Percentiles rank a stretch among this genome's conserved stretches.
These are phyloP conservation scores for Cinnamomum chago DNA, from an alignment of 164 flowering plant species.

Conservation along the genomic window DNA sequence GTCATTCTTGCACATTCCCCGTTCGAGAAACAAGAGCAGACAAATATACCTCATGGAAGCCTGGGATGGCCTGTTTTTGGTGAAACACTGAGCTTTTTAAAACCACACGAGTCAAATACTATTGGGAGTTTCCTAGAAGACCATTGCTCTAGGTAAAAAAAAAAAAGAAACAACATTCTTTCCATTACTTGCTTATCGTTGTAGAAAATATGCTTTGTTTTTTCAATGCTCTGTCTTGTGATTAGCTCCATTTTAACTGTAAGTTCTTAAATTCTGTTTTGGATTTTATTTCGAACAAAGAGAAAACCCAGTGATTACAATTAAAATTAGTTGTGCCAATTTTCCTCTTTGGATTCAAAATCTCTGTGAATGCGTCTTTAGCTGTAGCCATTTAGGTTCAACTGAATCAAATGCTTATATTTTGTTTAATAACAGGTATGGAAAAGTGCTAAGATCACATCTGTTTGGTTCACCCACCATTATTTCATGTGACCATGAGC, in stretches of 20 bases:
- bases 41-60: slow-evolving; percentile 50
- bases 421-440: slow-evolving; percentile 41
- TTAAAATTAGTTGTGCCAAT: background rate
- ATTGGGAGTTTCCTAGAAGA: slow-evolving; percentile 52
- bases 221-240: background rate
- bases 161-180: too few species aligned
- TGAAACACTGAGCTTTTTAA: slow-evolving; percentile 58
- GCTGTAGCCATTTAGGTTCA: background rate
- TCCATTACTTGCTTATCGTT: too few species aligned
- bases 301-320: background rate
- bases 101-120: slow-evolving; percentile 64
- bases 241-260: background rate
- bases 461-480: slow-evolving; percentile 63
- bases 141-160: slow-evolving; percentile 52
- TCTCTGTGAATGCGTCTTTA: background rate
- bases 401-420: background rate
- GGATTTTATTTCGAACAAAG: background rate
- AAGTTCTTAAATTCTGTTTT: background rate
- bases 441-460: slow-evolving; percentile 70
- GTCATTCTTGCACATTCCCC: slow-evolving; percentile 13
- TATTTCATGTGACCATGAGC: slow-evolving; percentile 75
- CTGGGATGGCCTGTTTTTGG: slow-evolving; percentile 79
- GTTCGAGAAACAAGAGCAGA: slow-evolving; percentile 18
- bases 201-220: too few species aligned
- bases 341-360: background rate